Base-by-base conservation (phyloP, 306 rosid genomes). In the Rosa multiflora region DNA sequence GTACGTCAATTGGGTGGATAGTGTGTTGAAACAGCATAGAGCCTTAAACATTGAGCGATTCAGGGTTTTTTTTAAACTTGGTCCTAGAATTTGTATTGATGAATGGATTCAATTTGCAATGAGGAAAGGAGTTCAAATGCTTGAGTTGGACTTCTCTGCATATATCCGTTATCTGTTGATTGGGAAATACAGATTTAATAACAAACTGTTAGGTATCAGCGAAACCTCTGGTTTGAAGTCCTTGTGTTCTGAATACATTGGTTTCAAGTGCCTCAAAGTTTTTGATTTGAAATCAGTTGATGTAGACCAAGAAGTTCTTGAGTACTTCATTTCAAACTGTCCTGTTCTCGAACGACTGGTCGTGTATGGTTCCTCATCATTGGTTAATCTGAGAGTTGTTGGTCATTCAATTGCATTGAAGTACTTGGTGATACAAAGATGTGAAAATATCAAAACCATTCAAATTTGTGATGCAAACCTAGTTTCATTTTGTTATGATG, bases 221-320 rank as follows among this genome's bases (percentile, higher is more conserved):
- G 23, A 12, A 44, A 17, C 8, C 5, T 70, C n/a, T n/a, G 11
- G 17, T 44, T 44, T 46, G 17, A 70, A 23, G 7, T 1, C 29
- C 23, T 49, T 71, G 75, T 15, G 42, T 32, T 15, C 40, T 49
- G 61, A 71, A 70, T 70, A 42, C 20, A 4, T 52, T 52, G 76
- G 66, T 10, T 73, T 73, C 18, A 37, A 73, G 76, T 73, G 11
- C 5, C 67, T 74, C 52, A 39, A 56, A 74, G 68, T 21, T 40
- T 68, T 74, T 56, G 5, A 11, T 37, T 40, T 74, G 4, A 74
- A 20, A 11, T 5, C 2, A n/a, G 78, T 74, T 37, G 39, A 56
- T 37, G 40, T 55, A 35, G 18, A 6, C 1, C 9, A 9, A 32
- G 29, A 18, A 18, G 29, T 40, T 20, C 11, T 53, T 2, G 68